Base-by-base conservation (phyloP, 179 eudicot genomes). In the Beta lomatogona region DNA sequence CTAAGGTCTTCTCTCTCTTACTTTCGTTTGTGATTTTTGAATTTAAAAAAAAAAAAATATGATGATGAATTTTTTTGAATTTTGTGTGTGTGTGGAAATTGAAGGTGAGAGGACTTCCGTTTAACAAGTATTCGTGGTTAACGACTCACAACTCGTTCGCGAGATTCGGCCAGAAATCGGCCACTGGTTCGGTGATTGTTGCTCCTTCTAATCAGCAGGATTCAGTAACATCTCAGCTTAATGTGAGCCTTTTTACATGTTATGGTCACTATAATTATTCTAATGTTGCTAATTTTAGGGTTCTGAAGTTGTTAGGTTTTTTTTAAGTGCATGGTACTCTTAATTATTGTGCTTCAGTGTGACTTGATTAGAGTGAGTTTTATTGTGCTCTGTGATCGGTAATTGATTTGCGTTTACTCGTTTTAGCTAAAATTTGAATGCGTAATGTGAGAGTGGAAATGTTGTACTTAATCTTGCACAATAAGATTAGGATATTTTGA, bases 61-160 rank as follows among this genome's bases (percentile, higher is more conserved):
- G 11, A 36, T 9, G 3, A 48, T 73, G 10, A 50, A 2, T 31
- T 9, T 14, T 4, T 6, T 71, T 67, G 81, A 63, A 14, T 36
- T 36, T 2, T 36, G 0, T 36, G 41, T 36, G 41, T 69, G 46
- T 73, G 73, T 15, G 77, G 77, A 78, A 71, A 61, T 41, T 57
- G 60, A 44, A 94, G 98, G 94, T 88, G 78, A 91, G 82, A 79
- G 97, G 97, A 77, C 76, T 96, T 86, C 97, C 98, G 81, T 96
- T 87, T 46, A 92, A 96, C 83, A 86, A 88, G 53, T 96, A 96
- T 83, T 85, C 99, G n/a, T 94, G 99, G 99, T 83, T 94, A 70
- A 94, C 94, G 77, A 92, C 93, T 58, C 99, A 94, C 87, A 96
- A 96, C 81, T 75, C 99, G 70, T 94, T 92, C 74, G 95, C 99